Conservation (phyloP, 768 basidiomycete genomes). For the Cantharellus anzutake region DNA sequence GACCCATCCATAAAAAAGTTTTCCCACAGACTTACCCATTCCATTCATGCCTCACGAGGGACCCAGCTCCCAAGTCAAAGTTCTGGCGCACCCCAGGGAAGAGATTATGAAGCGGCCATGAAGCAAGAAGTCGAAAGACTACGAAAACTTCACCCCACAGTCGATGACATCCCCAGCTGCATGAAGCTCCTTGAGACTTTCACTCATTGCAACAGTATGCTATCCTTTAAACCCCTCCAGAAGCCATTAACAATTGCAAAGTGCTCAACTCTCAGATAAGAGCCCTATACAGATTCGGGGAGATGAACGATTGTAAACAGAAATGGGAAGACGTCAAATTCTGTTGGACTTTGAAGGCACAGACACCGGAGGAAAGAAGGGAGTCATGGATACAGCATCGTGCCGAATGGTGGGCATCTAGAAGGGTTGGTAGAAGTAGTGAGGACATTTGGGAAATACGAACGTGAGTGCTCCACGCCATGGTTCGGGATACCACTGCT, state of each 20-base stretch:
- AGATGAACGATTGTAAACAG: conserved; percentile 44
- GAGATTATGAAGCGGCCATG: conserved; percentile 34
- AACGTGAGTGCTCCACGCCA: conserved; percentile 31
- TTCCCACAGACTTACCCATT: no score
- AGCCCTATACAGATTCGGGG: conserved; percentile 73
- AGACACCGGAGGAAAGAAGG: conserved; percentile 57
- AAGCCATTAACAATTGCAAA: conserved; percentile 15
- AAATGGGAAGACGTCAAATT: conserved; percentile 91
- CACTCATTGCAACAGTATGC: conserved; percentile 46
- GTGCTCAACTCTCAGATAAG: conserved; percentile 66
- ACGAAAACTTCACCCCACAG: conserved; percentile 44
- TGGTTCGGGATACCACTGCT: no score
- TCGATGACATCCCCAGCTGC: conserved; percentile 69
- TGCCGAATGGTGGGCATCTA: conserved; percentile 88
- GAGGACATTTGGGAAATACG: conserved; percentile 91
- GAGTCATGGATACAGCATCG: conserved; percentile 70
- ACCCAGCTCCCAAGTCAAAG: no score
- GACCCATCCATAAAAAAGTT: no score
- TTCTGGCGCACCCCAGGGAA: no score
- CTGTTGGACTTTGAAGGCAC: conserved; percentile 66
- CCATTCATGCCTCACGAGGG: no score
- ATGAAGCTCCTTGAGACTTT: conserved; percentile 56
- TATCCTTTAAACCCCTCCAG: background rate
- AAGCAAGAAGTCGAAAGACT: conserved; percentile 53
- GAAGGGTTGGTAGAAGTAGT: conserved; percentile 60